Evolutionary conservation across 257 asterid genomes (phyloP).

Genomic region (Scutellaria minor): DNA sequence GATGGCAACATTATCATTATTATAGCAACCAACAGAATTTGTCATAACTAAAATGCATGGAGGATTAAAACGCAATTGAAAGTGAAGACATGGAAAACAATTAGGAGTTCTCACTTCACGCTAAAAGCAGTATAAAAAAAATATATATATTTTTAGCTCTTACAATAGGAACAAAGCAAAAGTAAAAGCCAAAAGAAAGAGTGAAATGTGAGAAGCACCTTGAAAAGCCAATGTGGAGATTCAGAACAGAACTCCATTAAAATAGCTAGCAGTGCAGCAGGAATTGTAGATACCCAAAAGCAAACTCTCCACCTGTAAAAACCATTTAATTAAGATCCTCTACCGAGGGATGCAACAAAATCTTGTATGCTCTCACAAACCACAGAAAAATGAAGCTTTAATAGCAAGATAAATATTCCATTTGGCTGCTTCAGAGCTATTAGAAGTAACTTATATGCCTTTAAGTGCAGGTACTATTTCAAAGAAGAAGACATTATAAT

Average conservation of each 20-base stretch:
- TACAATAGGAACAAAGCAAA: neutral
- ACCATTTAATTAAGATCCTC: conserved; percentile 26
- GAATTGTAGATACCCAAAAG: conserved; percentile 86
- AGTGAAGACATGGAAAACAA: conserved; percentile 7
- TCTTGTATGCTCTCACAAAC: conserved; percentile 4
- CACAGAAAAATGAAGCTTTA: conserved; percentile 28
- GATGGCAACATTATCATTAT: conserved; percentile 19
- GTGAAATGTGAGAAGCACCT: conserved; percentile 52
- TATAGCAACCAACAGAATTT: conserved; percentile 19
- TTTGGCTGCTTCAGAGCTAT: conserved; percentile 19
- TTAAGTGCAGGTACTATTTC: neutral
- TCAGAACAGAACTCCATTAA: conserved; percentile 81
- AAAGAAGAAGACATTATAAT: conserved; percentile 11
- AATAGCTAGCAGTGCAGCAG: conserved; percentile 81
- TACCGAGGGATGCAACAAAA: neutral
- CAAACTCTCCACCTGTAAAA: conserved; percentile 92
- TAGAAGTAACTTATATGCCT: conserved; percentile 15
- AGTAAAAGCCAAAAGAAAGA: conserved; percentile 21
- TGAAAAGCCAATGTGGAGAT: conserved; percentile 96
- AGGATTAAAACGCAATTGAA: conserved; percentile 12
- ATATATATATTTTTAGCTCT: neutral
- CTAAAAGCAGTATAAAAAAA: conserved; percentile 20
- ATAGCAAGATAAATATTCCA: conserved; percentile 25
- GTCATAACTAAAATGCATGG: conserved; percentile 18
- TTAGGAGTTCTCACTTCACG: conserved; percentile 1